Evolutionary conservation across 2,329 filamentous ascomycete species (phyloP).

Genomic region (Diplodia sapinea): DNA sequence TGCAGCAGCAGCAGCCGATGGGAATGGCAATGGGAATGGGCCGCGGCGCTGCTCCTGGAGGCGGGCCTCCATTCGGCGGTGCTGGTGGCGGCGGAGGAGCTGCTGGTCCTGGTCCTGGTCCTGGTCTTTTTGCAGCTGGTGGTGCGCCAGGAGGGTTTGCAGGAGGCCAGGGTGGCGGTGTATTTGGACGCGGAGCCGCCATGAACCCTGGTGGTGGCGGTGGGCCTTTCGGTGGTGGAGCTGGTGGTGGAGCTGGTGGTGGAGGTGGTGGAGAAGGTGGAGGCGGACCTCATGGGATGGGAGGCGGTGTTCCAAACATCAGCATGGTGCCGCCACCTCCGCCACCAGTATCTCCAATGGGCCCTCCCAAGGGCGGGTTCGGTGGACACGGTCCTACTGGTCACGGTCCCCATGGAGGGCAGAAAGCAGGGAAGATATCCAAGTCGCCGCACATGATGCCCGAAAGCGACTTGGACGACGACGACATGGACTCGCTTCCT

Average conservation of each 20-base stretch:
- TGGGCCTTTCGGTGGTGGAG: not conserved
- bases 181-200: too few relatives aligned
- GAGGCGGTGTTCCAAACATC: not conserved
- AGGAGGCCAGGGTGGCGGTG: too few relatives aligned
- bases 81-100: conserved; percentile 2
- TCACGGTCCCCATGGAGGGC: not conserved
- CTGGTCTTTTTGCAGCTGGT: not conserved
- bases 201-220: not conserved
- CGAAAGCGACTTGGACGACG: not conserved
- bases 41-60: not conserved
- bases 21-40: not conserved
- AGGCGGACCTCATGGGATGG: not conserved
- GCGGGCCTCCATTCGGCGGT: not conserved
- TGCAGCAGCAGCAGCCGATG: not conserved
- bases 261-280: not conserved
- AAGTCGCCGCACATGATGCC: not conserved
- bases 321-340: conserved; percentile 3
- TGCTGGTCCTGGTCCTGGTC: not conserved
- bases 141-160: not conserved
- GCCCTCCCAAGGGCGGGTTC: not conserved
- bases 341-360: not conserved
- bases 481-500: not conserved
- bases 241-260: too few relatives aligned
- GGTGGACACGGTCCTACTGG: not conserved
- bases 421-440: not conserved